Conservation (phyloP, 306 rosid species). For the Vigna nakashimae region DNA sequence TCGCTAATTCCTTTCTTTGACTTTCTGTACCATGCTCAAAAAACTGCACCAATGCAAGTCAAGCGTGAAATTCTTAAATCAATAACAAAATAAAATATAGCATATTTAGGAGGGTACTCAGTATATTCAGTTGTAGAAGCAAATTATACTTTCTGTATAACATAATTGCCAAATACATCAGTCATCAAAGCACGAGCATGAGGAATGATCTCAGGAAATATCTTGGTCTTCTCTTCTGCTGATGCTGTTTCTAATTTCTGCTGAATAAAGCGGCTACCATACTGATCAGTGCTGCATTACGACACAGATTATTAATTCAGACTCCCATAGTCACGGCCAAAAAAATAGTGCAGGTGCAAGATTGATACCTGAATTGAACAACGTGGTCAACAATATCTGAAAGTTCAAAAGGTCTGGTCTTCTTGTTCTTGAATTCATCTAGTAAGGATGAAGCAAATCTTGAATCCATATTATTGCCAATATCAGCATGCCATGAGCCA, state of each 20-base stretch:
- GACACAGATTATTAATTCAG: slow-evolving; percentile 43
- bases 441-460: slow-evolving; percentile 71
- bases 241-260: slow-evolving; percentile 91
- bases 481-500: slow-evolving; percentile 67
- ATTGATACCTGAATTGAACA: slow-evolving; percentile 84
- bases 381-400: slow-evolving; percentile 79
- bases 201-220: slow-evolving; percentile 88
- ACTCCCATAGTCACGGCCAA: slow-evolving; percentile 34
- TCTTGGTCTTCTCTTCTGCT: slow-evolving; percentile 73
- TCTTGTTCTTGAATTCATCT: slow-evolving; percentile 95
- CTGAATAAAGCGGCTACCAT: slow-evolving; percentile 99
- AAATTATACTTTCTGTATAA: slow-evolving; percentile 84
- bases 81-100: slow-evolving; percentile 24
- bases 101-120: slow-evolving; percentile 20
- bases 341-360: slow-evolving; percentile 29
- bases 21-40: slow-evolving; percentile 92
- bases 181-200: slow-evolving; percentile 94
- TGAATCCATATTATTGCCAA: slow-evolving; percentile 66
- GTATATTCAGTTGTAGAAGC: slow-evolving; percentile 41
- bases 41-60: slow-evolving; percentile 78
- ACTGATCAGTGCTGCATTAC: slow-evolving; percentile 91
- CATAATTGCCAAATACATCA: slow-evolving; percentile 97
- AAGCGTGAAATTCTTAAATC: slow-evolving; percentile 40
- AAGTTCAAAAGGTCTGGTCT: slow-evolving; percentile 86
- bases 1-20: slow-evolving; percentile 84